Percentiles rank a stretch among this genome's conserved stretches.
phyloP scores from a whole-genome alignment of 352 stramenopile genomes.

The Elongisporangium prolatum region DNA sequence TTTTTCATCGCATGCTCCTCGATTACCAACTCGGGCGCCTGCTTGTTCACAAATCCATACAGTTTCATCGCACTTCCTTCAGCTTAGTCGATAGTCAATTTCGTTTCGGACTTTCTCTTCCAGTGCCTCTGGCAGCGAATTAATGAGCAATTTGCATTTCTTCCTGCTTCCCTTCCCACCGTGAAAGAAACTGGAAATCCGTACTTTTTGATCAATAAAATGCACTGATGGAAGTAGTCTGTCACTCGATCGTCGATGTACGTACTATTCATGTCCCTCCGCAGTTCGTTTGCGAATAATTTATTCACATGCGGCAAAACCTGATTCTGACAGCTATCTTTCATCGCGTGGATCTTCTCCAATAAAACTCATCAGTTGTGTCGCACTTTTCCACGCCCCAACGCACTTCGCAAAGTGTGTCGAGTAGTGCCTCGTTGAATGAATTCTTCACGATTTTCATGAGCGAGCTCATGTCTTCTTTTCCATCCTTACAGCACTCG shows the following conservation, averaged over 20 bases:
- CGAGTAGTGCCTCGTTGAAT: conserved; percentile 8
- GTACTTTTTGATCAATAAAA: conserved; percentile 2
- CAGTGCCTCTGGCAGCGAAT: too few relatives aligned
- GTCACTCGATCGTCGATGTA: conserved; percentile 7
- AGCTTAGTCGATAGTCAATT: too few relatives aligned
- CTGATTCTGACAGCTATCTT: conserved; percentile 9
- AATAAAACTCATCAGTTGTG: conserved; percentile 9
- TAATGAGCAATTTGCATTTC: too few relatives aligned
- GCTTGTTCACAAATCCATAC: conserved; percentile 4
- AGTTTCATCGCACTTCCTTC: conserved; percentile 3
- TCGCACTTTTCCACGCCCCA: conserved; percentile 6
- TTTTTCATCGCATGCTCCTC: conserved; percentile 1
- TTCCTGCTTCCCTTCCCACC: too few relatives aligned
- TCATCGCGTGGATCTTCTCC: conserved; percentile 5
- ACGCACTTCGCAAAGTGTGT: conserved; percentile 9
- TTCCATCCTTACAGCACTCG: conserved; percentile 10
- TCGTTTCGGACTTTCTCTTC: too few relatives aligned
- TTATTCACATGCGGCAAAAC: conserved; percentile 8
- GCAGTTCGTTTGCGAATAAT: conserved; percentile 1
- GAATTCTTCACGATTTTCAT: conserved; percentile 12
- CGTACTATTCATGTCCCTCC: conserved; percentile 2
- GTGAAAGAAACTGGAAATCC: too few relatives aligned
- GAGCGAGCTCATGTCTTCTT: conserved; percentile 7
- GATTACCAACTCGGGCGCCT: conserved; percentile 5
- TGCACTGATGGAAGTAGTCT: conserved; percentile 4